Percentiles rank a stretch among this genome's conserved stretches.
These are phyloP conservation scores for Trypanosoma cruzi DNA, from an alignment of 208 protist species.

Conservation along the genomic window DNA sequence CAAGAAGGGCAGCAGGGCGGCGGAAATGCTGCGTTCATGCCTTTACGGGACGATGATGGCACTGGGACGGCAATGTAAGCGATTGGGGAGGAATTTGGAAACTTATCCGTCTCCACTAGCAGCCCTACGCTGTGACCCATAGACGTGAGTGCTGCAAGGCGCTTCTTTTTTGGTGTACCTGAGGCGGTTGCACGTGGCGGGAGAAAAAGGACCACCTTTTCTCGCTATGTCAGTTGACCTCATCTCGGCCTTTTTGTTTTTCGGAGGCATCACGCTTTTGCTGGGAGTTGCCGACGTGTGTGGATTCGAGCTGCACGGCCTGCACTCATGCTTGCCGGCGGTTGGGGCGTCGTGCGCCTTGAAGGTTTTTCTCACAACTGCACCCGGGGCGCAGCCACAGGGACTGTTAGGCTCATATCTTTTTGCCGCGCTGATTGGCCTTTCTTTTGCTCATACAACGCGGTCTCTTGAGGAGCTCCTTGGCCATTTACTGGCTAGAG, in stretches of 20 bases:
- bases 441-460: conserved; percentile 59
- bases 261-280: conserved; percentile 49
- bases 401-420: conserved; percentile 54
- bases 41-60: background rate
- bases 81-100: background rate
- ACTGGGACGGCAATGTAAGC: background rate
- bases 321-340: conserved; percentile 81
- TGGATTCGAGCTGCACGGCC: conserved; percentile 82
- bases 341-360: conserved; percentile 67
- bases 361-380: conserved; percentile 51
- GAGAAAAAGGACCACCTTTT: conserved; percentile 32
- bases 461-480: conserved; percentile 44
- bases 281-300: conserved; percentile 52
- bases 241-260: conserved; percentile 55
- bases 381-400: conserved; percentile 59
- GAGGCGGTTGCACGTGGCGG: conserved; percentile 44
- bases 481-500: conserved; percentile 49
- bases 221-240: conserved; percentile 42
- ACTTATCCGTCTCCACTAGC: background rate
- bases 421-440: conserved; percentile 57
- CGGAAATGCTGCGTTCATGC: background rate
- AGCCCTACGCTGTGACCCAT: background rate
- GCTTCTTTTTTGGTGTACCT: conserved; percentile 36
- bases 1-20: background rate
- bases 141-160: background rate